Base-by-base conservation (phyloP, 2,329 filamentous ascomycete genomes). In the Xylariaceae sp. region DNA sequence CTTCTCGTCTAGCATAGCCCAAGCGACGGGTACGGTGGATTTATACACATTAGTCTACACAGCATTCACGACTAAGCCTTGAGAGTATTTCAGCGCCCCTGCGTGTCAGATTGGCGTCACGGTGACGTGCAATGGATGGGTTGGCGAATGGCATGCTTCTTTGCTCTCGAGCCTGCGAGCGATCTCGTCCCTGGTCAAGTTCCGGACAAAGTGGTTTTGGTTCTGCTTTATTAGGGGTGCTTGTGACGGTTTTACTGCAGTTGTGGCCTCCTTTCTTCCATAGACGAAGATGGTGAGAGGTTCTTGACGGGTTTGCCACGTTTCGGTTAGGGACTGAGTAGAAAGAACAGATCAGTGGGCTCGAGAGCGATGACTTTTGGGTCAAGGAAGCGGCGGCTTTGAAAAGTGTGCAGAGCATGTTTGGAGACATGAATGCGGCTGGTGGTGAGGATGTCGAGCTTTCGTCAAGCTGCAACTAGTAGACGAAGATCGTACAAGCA, bases 281-380 rank as follows among this genome's bases (percentile, higher is more conserved):
- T 42, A 40, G 40, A 40, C 47, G 47, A 31, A 40, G 47, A 31
- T 49, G 47, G 47, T 39, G 47, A 31, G 47, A 49, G 10, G 33
- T 39, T 2, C 47, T 49, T 19, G 47, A 49, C 33, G 47, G 47
- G 18, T 49, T 44, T 19, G 41, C 47, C 40, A 49, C 43, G 47
- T 43, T 49, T 28, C 47, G 47, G 28, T 38, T 49, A 13, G 47
- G 47, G 17, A 40, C 47, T 3, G 47, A 49, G 33, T 49, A 40
- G 47, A 49, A 44, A 39, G 36, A 38, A 12, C 39, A 40, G 16
- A 40, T 49, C 13, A 31, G 38, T 18, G 39, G 19, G 16, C 40
- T 49, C 6, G 41, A 49, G 40, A 49, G 47, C 31, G 40, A 33
- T n/a, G 47, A 49, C 16, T 49, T 49, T 22, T 49, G 41, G 39